A percentile compares a stretch with the other conserved stretches of the same genome.
Conservation (phyloP, 2,329 filamentous ascomycete genomes). For the Talaromyces amestolkiae region DNA sequence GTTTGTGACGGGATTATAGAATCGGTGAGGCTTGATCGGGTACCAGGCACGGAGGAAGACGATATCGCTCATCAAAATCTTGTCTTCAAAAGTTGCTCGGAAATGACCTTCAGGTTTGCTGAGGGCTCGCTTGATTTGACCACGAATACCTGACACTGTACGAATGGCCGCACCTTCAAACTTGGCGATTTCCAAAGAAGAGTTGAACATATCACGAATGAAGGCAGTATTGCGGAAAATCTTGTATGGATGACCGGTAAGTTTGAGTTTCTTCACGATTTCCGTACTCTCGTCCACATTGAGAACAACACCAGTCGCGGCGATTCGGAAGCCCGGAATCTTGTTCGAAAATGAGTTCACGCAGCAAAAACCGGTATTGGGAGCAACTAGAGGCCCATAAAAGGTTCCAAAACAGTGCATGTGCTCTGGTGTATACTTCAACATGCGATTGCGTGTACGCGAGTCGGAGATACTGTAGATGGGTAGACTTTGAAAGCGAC, state of each 20-base stretch:
- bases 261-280: constrained; percentile 98
- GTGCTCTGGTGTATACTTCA: constrained; percentile 98
- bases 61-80: constrained; percentile 93
- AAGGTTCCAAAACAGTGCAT: constrained; percentile 98
- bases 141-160: constrained; percentile 91
- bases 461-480: constrained; percentile 95
- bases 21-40: constrained; percentile 88
- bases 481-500: constrained; percentile 86
- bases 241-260: constrained; percentile 90
- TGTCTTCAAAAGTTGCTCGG: constrained; percentile 97
- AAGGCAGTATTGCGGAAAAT: constrained; percentile 99
- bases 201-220: constrained; percentile 97
- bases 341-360: constrained; percentile 84
- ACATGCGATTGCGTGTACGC: constrained; percentile 89
- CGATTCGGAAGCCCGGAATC: constrained; percentile 87
- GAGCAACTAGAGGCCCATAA: constrained; percentile 90
- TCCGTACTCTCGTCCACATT: constrained; percentile 94
- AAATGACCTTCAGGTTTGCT: constrained; percentile 93
- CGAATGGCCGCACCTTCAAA: constrained; percentile 96
- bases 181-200: constrained; percentile 90
- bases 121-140: constrained; percentile 94
- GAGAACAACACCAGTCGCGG: constrained; percentile 88
- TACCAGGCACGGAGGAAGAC: constrained; percentile 97
- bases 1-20: constrained; percentile 96
- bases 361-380: constrained; percentile 92